phyloP scores from a whole-genome alignment of 148 eudicot species.

The Rhododendron vialii region DNA sequence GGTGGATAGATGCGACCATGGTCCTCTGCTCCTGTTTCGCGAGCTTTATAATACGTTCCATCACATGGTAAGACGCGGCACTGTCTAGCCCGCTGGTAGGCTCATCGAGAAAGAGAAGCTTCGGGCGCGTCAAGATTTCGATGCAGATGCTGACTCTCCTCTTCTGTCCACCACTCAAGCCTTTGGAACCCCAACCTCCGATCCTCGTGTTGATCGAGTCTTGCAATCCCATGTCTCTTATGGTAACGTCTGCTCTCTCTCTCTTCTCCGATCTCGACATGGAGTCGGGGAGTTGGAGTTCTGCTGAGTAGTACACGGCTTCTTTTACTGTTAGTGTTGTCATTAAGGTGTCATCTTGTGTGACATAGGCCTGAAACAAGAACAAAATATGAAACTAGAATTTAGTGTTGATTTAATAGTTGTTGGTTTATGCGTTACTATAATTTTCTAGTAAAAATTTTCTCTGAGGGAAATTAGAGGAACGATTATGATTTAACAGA shows the following conservation, averaged over 20 bases:
- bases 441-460: no score
- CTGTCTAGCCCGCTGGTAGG: constrained; percentile 58
- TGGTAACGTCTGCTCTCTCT: constrained; percentile 46
- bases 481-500: no score
- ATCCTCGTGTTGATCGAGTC: constrained; percentile 41
- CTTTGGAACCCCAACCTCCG: constrained; percentile 36
- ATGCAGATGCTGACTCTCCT: constrained; percentile 49
- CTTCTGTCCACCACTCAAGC: constrained; percentile 44
- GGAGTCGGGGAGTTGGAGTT: constrained; percentile 54
- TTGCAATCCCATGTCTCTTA: constrained; percentile 69
- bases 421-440: no score
- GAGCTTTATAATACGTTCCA: constrained; percentile 33
- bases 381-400: no score
- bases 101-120: constrained; percentile 48
- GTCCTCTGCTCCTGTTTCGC: constrained; percentile 31
- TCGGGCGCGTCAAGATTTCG: constrained; percentile 37
- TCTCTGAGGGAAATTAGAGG: no score
- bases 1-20: constrained; percentile 41
- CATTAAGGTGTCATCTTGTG: constrained; percentile 62
- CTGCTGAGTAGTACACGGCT: constrained; percentile 71
- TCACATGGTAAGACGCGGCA: constrained; percentile 44
- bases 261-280: constrained; percentile 48
- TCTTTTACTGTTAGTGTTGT: constrained; percentile 62
- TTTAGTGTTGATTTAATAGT: no score
- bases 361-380: constrained; percentile 10